Conservation (phyloP, 2,329 filamentous ascomycete species). For the Fusarium sp. region DNA sequence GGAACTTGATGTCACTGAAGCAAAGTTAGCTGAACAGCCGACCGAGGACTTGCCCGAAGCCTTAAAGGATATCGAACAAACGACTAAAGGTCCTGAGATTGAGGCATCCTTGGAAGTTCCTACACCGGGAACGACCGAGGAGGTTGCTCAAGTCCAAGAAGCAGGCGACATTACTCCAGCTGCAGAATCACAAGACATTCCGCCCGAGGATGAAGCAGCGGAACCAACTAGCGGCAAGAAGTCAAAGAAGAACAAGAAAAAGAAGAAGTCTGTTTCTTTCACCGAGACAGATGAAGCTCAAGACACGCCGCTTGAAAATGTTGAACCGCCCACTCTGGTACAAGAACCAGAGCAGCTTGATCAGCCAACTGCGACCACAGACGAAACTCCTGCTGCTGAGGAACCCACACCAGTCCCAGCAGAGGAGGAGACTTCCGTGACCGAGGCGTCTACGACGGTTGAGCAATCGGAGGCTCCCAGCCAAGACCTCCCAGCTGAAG, state of each 20-base stretch:
- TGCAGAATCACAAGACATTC: slow-evolving; percentile 15
- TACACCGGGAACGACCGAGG: slow-evolving; percentile 1
- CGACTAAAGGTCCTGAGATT: slow-evolving; percentile 10
- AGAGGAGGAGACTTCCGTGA: background rate
- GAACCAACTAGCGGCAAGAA: slow-evolving; percentile 43
- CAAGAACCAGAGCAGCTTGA: slow-evolving; percentile 31
- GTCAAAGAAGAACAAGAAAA: slow-evolving; percentile 51
- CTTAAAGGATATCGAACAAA: background rate
- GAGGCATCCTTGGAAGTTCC: background rate
- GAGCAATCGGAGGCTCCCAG: slow-evolving; percentile 15
- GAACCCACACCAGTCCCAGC: background rate
- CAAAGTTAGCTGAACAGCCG: background rate
- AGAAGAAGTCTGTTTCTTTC: slow-evolving; percentile 47
- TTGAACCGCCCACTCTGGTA: slow-evolving; percentile 14
- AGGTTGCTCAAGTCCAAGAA: background rate
- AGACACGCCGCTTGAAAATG: slow-evolving; percentile 18
- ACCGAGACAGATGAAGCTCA: slow-evolving; percentile 28
- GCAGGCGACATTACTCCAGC: background rate
- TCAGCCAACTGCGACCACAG: background rate
- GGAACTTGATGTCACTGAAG: background rate
- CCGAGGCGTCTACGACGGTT: slow-evolving; percentile 1
- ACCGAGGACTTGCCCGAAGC: background rate
- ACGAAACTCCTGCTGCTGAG: slow-evolving; percentile 35
- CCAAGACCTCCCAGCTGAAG: background rate
- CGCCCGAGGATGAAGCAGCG: slow-evolving; percentile 35